Percentiles rank a stretch among this genome's conserved stretches.
phyloP scores from a whole-genome alignment of 352 stramenopile species.

The Phytophthora uliginosa region DNA sequence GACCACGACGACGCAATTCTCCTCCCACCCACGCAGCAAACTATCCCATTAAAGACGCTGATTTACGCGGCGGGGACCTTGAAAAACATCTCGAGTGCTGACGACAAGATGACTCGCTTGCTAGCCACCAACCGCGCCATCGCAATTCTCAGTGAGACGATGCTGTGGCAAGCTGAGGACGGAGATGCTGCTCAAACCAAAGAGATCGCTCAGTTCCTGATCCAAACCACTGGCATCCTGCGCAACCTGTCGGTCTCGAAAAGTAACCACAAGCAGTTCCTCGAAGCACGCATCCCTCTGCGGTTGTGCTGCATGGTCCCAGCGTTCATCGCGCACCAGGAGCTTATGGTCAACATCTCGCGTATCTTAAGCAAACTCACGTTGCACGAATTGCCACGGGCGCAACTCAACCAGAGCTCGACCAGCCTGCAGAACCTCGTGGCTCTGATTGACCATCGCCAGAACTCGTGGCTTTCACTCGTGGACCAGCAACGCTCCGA shows the following conservation, averaged over 20 bases:
- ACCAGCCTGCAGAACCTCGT: constrained; percentile 58
- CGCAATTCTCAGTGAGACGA: constrained; percentile 57
- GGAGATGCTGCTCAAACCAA: constrained; percentile 37
- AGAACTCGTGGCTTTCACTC: constrained; percentile 53
- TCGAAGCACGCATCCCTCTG: constrained; percentile 53
- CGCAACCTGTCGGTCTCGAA: constrained; percentile 76
- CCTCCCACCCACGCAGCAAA: constrained; percentile 1
- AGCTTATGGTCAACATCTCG: constrained; percentile 84
- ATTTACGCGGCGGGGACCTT: constrained; percentile 79
- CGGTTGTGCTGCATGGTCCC: constrained; percentile 62
- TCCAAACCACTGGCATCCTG: constrained; percentile 74
- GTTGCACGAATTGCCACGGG: constrained; percentile 73
- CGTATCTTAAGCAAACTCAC: constrained; percentile 88
- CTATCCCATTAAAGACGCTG: constrained; percentile 46
- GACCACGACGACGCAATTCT: constrained; percentile 8
- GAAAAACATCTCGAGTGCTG: constrained; percentile 77
- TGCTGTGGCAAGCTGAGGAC: constrained; percentile 46
- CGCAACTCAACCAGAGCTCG: constrained; percentile 69
- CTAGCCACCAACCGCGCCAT: constrained; percentile 76
- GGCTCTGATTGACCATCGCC: constrained; percentile 48
- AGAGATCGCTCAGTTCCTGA: constrained; percentile 76
- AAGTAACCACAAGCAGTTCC: constrained; percentile 77
- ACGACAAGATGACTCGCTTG: constrained; percentile 69
- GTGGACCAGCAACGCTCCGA: constrained; percentile 45
- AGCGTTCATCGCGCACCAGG: constrained; percentile 59